Base-by-base conservation (phyloP, 2,329 filamentous ascomycete genomes). In the Tricladium varicosporioides region DNA sequence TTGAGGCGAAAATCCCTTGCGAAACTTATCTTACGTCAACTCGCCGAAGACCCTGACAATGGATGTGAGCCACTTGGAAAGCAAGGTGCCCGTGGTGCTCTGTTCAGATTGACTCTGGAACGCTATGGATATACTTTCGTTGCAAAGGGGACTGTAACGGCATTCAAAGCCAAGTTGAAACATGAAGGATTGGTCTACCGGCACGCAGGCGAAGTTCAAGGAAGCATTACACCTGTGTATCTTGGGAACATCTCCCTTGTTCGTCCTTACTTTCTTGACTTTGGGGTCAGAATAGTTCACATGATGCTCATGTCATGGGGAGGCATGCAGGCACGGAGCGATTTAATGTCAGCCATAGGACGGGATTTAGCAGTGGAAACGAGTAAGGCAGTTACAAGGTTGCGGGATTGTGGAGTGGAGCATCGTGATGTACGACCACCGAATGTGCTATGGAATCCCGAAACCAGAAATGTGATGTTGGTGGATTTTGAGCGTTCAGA, bases 121-220 rank as follows among this genome's bases (percentile, higher is more conserved):
- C 65, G 58, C 1, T 71, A 77, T 59, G 71, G 74, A 58, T 79
- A 79, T 65, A 76, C 71, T 1, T 73, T 79, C 47, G 65, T 74
- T 27, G 65, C 70, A 50, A 80, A 80, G 62, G 72, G 72, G 18
- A 77, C 70, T 1, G 65, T 73, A 2, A 22, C 14, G 18, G 67
- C 58, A 15, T 74, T 73, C 16, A 58, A 72, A 32, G 14, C 45
- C 5, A 67, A 73, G 56, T 71, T 76, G 5, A 27, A 27, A 7
- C 22, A 27, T 27, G 22, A 27, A 27, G 22, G 22, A 27, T 27
- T 27, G 22, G 22, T 27, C 22, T 27, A 27, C 22, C 22, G 22
- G 22, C 22, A 27, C 22, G 22, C 22, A 7, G 22, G 57, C 48
- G 49, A 63, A 9, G 46, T 74, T 16, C 70, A 78, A 62, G 74